Conservation (phyloP, 352 stramenopile genomes). For the Globisporangium sylvaticum region DNA sequence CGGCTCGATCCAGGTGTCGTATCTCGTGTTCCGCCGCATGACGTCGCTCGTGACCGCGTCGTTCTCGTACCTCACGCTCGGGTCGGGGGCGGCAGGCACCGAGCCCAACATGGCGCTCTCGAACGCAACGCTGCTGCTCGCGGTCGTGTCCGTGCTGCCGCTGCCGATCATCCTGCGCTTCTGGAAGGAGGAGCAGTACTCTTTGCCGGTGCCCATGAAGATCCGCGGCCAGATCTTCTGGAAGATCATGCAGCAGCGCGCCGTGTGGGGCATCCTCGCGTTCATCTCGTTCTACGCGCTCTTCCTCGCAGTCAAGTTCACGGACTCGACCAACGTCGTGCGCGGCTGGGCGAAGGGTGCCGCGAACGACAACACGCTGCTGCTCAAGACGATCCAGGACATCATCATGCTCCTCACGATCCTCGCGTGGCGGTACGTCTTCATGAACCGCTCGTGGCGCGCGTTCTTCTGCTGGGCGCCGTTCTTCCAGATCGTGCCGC, state of each 20-base stretch:
- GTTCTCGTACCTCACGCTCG: slow-evolving; percentile 7
- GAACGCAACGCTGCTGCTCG: slow-evolving; percentile 26
- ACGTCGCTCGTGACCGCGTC: slow-evolving; percentile 18
- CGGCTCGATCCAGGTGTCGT: slow-evolving; percentile 32
- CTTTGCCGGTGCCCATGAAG: slow-evolving; percentile 35
- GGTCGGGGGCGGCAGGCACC: slow-evolving; percentile 12
- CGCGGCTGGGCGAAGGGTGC: slow-evolving; percentile 22
- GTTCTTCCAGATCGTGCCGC: slow-evolving; percentile 11
- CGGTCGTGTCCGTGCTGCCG: slow-evolving; percentile 24
- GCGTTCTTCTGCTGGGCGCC: slow-evolving; percentile 12
- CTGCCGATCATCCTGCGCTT: slow-evolving; percentile 32
- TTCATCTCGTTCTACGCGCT: slow-evolving; percentile 46
- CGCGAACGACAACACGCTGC: slow-evolving; percentile 12
- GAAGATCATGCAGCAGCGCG: slow-evolving; percentile 56
- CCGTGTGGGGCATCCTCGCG: slow-evolving; percentile 36
- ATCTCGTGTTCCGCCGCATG: slow-evolving; percentile 31
- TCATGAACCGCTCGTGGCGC: slow-evolving; percentile 13
- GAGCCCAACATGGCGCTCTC: slow-evolving; percentile 13
- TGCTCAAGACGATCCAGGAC: slow-evolving; percentile 14
- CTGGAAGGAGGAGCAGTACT: slow-evolving; percentile 47
- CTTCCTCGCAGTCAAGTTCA: slow-evolving; percentile 35
- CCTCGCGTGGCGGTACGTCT: slow-evolving; percentile 7
- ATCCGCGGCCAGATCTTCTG: slow-evolving; percentile 35
- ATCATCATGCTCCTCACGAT: slow-evolving; percentile 12
- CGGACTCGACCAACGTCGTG: slow-evolving; percentile 20